These are phyloP conservation scores for Mangifera indica DNA, from an alignment of 345 rosid species.

Conservation along the genomic window DNA sequence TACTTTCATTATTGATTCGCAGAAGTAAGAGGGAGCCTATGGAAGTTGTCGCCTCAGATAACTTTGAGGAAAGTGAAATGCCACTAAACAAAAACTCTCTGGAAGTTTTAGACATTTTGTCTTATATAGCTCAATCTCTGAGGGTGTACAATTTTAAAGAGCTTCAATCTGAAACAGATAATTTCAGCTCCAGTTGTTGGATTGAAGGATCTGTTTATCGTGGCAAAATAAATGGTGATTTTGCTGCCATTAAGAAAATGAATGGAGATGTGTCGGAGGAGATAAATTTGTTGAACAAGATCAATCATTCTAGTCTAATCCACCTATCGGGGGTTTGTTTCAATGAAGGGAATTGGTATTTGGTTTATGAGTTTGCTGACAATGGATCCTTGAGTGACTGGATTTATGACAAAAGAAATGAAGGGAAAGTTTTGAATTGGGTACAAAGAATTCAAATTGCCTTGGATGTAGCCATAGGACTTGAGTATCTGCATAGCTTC, in stretches of 20 bases:
- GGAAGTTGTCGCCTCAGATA: slow-evolving; percentile 20
- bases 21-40: slow-evolving; percentile 26
- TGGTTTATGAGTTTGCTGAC: slow-evolving; percentile 40
- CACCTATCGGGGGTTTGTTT: slow-evolving; percentile 34
- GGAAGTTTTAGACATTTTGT: slow-evolving; percentile 41
- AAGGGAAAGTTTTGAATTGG: slow-evolving; percentile 27
- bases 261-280: slow-evolving; percentile 34
- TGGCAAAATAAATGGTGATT: slow-evolving; percentile 55
- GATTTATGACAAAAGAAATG: slow-evolving; percentile 26
- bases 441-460: slow-evolving; percentile 39
- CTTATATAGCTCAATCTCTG: slow-evolving; percentile 51
- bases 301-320: slow-evolving; percentile 46
- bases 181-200: slow-evolving; percentile 52
- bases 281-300: slow-evolving; percentile 37
- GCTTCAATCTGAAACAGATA: slow-evolving; percentile 57
- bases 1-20: no score
- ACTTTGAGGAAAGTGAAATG: slow-evolving; percentile 39
- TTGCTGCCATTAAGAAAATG: slow-evolving; percentile 37
- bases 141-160: slow-evolving; percentile 60
- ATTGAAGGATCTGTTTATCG: slow-evolving; percentile 34
- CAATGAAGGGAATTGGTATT: slow-evolving; percentile 30
- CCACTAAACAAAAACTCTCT: slow-evolving; percentile 33
- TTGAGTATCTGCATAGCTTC: slow-evolving; percentile 49
- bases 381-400: slow-evolving; percentile 41
- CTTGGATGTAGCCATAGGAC: slow-evolving; percentile 45